Base-by-base conservation (phyloP, 495 filamentous ascomycete species). In the Penicillium coprophilum region DNA sequence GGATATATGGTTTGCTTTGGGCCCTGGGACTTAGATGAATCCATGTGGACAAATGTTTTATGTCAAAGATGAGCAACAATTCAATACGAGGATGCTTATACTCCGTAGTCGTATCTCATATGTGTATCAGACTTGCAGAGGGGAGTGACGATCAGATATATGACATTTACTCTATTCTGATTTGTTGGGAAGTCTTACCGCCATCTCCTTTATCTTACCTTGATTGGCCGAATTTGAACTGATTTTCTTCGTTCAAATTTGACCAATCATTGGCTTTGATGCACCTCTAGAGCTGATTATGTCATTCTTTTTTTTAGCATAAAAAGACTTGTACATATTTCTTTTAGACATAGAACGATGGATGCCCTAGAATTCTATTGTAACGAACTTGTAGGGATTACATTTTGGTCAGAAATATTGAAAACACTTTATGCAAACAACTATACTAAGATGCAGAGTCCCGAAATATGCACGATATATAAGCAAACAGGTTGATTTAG, bases 1-100 rank as follows among this genome's bases (percentile, higher is more conserved):
- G 56, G 56, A 19, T 58, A 58, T 6, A 31, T 24, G 21, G 27
- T 47, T 28, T 23, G 44, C n/a, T 4, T 19, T 11, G 44, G 17
- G 6, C 44, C 44, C 44, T 46, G 44, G 6, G 15, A 8, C 28
- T 46, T 24, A 10, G 44, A 28, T 17, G 44, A 7, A 15, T 46
- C 44, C 44, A 46, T 46, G 8, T 9, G 17, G 11, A 21, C 20
- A 12, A 10, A 43, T 21, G 21, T 3, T 5, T 13, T 23, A 21
- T 12, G 31, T 43, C 4, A 19, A 43, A 43, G 4, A 13, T 13
- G 11, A 11, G 3, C 31, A 12, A 32, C 1, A 12, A 41, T 43
- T 43, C 40, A 13, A 43, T 10, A 21, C 6, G 17, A 19, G 10
- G 0, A 3, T 10, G n/a, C 11, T n/a, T 40, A 40, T 40, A n/a